A percentile compares a stretch with the other conserved stretches of the same genome.
These are phyloP conservation scores for Penicillium hordei DNA, from an alignment of 2,329 filamentous ascomycete genomes.

Conservation along the genomic window DNA sequence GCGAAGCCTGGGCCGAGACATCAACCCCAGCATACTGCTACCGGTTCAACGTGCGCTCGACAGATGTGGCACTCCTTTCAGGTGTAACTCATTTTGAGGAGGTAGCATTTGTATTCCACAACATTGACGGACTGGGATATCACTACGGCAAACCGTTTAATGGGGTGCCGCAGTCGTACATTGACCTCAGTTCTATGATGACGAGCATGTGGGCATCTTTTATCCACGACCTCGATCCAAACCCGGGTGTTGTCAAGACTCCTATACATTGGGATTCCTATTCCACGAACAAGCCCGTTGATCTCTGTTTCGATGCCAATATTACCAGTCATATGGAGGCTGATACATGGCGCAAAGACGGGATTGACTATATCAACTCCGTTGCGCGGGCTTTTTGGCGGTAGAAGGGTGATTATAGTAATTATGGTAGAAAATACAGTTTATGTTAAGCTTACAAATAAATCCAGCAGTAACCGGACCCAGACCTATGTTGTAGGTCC, in stretches of 20 bases:
- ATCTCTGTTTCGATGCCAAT: slow-evolving; percentile 55
- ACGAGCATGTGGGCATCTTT: slow-evolving; percentile 55
- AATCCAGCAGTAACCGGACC: background rate
- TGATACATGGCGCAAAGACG: slow-evolving; percentile 47
- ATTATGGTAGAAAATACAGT: background rate
- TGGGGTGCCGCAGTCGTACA: slow-evolving; percentile 44
- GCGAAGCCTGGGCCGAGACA: slow-evolving; percentile 52
- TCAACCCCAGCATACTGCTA: slow-evolving; percentile 59
- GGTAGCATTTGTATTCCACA: slow-evolving; percentile 57
- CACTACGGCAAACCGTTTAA: slow-evolving; percentile 38
- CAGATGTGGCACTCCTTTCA: slow-evolving; percentile 43
- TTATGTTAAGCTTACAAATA: background rate
- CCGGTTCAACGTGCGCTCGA: slow-evolving; percentile 58
- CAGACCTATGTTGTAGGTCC: background rate
- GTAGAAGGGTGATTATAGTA: background rate
- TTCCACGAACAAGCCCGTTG: slow-evolving; percentile 40
- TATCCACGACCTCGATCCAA: slow-evolving; percentile 49
- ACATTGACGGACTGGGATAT: slow-evolving; percentile 51
- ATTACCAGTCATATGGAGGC: slow-evolving; percentile 44
- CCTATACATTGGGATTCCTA: slow-evolving; percentile 49
- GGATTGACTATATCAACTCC: slow-evolving; percentile 35
- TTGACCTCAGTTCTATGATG: slow-evolving; percentile 50
- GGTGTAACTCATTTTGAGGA: slow-evolving; percentile 59
- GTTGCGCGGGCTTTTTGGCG: slow-evolving; percentile 27
- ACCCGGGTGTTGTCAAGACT: slow-evolving; percentile 28